Conservation (phyloP, 345 rosid genomes). For the Gossypium mustelinum region DNA sequence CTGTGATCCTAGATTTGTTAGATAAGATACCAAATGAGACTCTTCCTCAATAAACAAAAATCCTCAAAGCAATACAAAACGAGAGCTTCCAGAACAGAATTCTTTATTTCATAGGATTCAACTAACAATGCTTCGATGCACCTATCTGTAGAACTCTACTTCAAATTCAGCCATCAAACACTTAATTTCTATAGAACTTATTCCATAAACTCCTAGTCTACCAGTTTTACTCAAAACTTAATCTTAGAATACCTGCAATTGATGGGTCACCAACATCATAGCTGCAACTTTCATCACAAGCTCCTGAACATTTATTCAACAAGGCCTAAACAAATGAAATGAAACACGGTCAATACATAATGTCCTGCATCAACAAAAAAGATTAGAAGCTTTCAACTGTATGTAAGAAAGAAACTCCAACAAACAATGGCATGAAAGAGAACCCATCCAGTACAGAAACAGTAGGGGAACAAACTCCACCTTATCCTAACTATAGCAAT, state of each 20-base stretch:
- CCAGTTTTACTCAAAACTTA: background rate
- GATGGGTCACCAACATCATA: conserved; percentile 91
- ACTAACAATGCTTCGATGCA: background rate
- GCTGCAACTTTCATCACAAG: conserved; percentile 38
- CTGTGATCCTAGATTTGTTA: conserved; percentile 5
- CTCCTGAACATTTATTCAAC: conserved; percentile 58
- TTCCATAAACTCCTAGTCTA: background rate
- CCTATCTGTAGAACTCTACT: background rate
- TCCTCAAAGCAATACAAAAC: background rate
- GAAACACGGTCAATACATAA: conserved; percentile 8
- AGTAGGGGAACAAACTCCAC: background rate
- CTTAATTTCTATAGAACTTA: background rate
- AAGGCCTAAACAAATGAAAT: conserved; percentile 32
- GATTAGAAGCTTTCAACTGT: background rate
- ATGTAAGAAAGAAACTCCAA: background rate
- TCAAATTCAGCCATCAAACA: background rate
- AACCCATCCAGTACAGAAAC: background rate
- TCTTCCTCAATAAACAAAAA: background rate
- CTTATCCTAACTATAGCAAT: background rate
- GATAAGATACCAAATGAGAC: background rate
- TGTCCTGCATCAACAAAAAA: background rate
- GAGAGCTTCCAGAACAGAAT: background rate
- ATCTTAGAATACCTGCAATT: conserved; percentile 55
- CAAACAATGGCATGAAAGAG: background rate
- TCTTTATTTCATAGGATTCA: conserved; percentile 7